A percentile compares a stretch with the other conserved stretches of the same genome.
phyloP scores from a whole-genome alignment of 495 filamentous ascomycete genomes.

The Penicillium manginii region DNA sequence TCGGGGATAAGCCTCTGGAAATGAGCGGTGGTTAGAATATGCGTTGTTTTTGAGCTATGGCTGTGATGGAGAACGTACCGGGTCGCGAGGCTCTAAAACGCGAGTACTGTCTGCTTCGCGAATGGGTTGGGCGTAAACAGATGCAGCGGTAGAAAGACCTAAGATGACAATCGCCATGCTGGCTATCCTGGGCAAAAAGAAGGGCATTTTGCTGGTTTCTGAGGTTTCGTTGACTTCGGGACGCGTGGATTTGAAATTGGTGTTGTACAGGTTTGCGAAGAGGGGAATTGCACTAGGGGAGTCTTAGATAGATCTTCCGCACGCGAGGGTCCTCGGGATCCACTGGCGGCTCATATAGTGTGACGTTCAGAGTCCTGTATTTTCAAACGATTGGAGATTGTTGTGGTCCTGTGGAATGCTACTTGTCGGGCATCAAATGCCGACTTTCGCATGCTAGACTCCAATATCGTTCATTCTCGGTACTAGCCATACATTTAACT shows the following conservation, averaged over 20 bases:
- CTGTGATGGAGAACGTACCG: slow-evolving; percentile 8
- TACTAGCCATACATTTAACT: neutral
- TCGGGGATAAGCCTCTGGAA: slow-evolving; percentile 39
- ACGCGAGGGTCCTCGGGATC: slow-evolving; percentile 10
- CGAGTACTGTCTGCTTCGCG: slow-evolving; percentile 6
- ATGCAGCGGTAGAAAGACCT: slow-evolving; percentile 14
- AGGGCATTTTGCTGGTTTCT: slow-evolving; percentile 15
- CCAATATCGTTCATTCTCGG: neutral
- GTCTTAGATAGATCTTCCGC: slow-evolving; percentile 8
- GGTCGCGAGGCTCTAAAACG: slow-evolving; percentile 21
- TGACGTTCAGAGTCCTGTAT: neutral
- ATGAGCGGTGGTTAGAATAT: neutral
- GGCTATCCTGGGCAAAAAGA: neutral
- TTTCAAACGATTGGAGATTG: neutral
- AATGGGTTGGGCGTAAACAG: slow-evolving; percentile 23
- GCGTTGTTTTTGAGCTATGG: neutral
- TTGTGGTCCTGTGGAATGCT: slow-evolving; percentile 24
- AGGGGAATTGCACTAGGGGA: neutral
- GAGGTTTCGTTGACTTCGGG: neutral
- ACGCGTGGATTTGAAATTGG: neutral
- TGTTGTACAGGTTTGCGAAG: neutral
- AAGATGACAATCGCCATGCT: slow-evolving; percentile 3
- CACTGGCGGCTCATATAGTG: slow-evolving; percentile 21
- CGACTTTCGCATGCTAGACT: neutral
- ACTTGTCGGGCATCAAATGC: slow-evolving; percentile 2